Evolutionary conservation across 2,329 filamentous ascomycete species (phyloP).

Genomic region (Dactylellina haptotyla): DNA sequence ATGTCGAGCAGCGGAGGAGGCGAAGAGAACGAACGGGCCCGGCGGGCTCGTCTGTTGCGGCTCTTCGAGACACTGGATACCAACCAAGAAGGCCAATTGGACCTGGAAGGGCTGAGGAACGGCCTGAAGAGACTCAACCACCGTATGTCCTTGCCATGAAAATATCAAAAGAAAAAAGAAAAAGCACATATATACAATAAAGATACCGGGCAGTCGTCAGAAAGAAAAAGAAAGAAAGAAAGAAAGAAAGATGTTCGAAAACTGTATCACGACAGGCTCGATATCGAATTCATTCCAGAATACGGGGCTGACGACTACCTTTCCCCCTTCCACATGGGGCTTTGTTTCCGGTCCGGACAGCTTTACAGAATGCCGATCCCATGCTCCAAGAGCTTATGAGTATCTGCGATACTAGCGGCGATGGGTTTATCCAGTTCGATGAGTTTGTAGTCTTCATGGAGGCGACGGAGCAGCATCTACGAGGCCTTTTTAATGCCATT

Average conservation of each 20-base stretch:
- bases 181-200: constrained; percentile 31
- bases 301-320: constrained; percentile 30
- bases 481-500: constrained; percentile 82
- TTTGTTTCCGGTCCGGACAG: constrained; percentile 61
- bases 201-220: constrained; percentile 14
- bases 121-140: constrained; percentile 90
- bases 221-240: constrained; percentile 7
- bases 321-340: constrained; percentile 13
- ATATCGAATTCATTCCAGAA: constrained; percentile 9
- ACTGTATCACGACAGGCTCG: constrained; percentile 41
- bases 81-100: constrained; percentile 78
- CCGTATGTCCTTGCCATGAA: constrained; percentile 69
- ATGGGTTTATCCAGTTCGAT: constrained; percentile 90
- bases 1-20: constrained; percentile 36
- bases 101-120: constrained; percentile 83
- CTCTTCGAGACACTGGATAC: constrained; percentile 87
- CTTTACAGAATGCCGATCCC: constrained; percentile 88
- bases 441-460: constrained; percentile 92
- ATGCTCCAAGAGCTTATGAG: constrained; percentile 83
- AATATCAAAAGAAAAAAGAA: no score
- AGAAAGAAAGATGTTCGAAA: constrained; percentile 25
- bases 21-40: constrained; percentile 58
- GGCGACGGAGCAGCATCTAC: constrained; percentile 84
- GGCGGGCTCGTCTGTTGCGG: constrained; percentile 81
- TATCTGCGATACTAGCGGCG: constrained; percentile 84